phyloP scores from a whole-genome alignment of 768 basidiomycete species.

The Termitomyces sp. region DNA sequence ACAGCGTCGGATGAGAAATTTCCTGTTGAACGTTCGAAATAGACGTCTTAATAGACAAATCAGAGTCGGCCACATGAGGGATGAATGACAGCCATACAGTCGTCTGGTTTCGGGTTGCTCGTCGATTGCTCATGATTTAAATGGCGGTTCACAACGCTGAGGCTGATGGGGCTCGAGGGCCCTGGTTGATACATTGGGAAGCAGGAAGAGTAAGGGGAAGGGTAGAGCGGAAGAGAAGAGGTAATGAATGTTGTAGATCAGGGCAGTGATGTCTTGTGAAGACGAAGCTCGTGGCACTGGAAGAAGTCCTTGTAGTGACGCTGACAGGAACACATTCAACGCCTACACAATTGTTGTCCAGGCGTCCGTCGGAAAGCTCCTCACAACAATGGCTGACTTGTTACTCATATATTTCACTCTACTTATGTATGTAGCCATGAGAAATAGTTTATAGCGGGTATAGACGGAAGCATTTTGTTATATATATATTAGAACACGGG shows the following conservation, averaged over 20 bases:
- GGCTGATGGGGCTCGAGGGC: conserved; percentile 29
- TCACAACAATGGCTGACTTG: not conserved
- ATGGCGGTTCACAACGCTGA: conserved; percentile 24
- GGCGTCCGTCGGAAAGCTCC: conserved; percentile 8
- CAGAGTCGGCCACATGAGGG: conserved; percentile 3
- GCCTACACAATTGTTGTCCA: conserved; percentile 27
- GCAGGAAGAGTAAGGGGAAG: not conserved
- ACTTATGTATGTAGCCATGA: not conserved
- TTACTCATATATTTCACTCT: not conserved
- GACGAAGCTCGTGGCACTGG: conserved; percentile 2
- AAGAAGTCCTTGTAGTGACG: not conserved
- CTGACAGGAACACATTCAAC: conserved; percentile 14
- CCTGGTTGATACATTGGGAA: conserved; percentile 33
- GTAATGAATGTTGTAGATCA: conserved; percentile 15
- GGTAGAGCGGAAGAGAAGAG: conserved; percentile 6
- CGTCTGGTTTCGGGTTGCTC: conserved; percentile 36
- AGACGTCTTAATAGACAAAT: conserved; percentile 65
- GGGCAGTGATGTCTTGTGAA: conserved; percentile 9
- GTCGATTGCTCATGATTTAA: conserved; percentile 30
- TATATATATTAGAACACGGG: not conserved
- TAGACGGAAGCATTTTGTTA: not conserved
- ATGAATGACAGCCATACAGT: conserved; percentile 28
- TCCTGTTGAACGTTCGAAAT: conserved; percentile 84
- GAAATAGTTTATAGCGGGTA: not conserved
- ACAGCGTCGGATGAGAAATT: conserved; percentile 84